Evolutionary conservation across 371 early-diverging fungal genomes (phyloP).

Genomic region (Mortierella sp.): DNA sequence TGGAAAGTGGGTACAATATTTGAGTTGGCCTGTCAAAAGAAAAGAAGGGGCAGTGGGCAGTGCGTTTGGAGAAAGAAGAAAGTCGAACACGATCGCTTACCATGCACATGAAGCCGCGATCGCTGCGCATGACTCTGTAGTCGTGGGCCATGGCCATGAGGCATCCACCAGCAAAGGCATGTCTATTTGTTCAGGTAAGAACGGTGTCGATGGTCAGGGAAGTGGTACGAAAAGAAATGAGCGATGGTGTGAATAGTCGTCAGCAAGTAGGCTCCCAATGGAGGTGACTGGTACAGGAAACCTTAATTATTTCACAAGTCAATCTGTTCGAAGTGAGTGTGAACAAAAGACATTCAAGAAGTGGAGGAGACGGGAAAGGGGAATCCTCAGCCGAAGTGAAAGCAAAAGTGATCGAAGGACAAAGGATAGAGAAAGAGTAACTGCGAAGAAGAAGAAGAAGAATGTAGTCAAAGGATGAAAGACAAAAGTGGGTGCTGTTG

Average conservation of each 20-base stretch:
- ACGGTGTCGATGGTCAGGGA: neutral
- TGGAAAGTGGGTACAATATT: neutral
- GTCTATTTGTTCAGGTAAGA: constrained; percentile 61
- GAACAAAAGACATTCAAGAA: neutral
- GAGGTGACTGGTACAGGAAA: neutral
- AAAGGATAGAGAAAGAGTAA: neutral
- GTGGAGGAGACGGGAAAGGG: neutral
- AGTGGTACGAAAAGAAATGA: neutral
- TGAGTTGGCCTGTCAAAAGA: neutral
- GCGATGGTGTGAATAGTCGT: constrained; percentile 6
- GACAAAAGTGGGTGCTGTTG: too few relatives aligned
- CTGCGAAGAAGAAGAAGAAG: neutral
- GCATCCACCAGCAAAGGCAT: constrained; percentile 90
- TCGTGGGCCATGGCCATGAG: constrained; percentile 86
- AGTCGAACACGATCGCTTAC: constrained; percentile 36
- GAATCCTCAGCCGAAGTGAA: neutral
- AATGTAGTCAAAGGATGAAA: neutral
- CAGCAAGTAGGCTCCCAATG: neutral
- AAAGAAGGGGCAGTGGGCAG: neutral
- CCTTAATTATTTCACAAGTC: neutral
- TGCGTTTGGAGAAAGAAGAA: neutral
- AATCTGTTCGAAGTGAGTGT: too few relatives aligned
- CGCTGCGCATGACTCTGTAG: constrained; percentile 85
- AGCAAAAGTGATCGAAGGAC: neutral
- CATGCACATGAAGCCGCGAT: constrained; percentile 85